These are phyloP conservation scores for Pulveroboletus sp. DNA, from an alignment of 768 basidiomycete genomes.

Conservation along the genomic window DNA sequence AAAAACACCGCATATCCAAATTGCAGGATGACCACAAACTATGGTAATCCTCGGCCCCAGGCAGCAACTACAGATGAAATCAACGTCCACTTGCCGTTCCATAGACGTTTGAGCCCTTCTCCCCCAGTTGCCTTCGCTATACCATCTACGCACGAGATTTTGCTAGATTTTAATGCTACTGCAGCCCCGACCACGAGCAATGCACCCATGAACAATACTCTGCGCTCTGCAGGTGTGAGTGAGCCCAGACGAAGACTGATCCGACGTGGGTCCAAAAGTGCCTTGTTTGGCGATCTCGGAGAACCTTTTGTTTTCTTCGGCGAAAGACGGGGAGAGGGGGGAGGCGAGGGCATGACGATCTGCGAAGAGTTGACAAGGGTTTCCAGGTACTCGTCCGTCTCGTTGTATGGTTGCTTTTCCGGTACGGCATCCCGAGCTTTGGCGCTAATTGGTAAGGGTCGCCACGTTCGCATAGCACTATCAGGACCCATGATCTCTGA, in stretches of 20 bases:
- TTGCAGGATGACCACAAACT: background rate
- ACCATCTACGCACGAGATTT: conserved; percentile 11
- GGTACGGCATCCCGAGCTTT: conserved; percentile 8
- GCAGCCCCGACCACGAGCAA: conserved; percentile 70
- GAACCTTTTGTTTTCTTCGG: conserved; percentile 21
- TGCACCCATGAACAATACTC: conserved; percentile 55
- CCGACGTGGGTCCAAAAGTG: conserved; percentile 13
- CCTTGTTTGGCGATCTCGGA: conserved; percentile 5
- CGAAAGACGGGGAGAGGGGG: conserved; percentile 19
- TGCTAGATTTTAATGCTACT: conserved; percentile 41
- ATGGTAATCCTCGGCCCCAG: conserved; percentile 27
- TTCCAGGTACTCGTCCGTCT: conserved; percentile 28
- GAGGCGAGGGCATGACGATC: conserved; percentile 26
- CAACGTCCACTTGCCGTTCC: conserved; percentile 23
- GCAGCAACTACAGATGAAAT: conserved; percentile 23
- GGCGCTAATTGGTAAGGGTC: conserved; percentile 26
- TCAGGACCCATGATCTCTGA: conserved; percentile 72
- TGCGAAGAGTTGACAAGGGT: conserved; percentile 20
- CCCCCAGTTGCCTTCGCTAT: conserved; percentile 11
- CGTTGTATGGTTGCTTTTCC: conserved; percentile 22
- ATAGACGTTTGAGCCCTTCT: conserved; percentile 23
- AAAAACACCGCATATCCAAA: too few relatives aligned
- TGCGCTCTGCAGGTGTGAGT: conserved; percentile 28
- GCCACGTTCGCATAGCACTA: conserved; percentile 75
- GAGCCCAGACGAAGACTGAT: conserved; percentile 21